These are phyloP conservation scores for Vairimorpha ceranae DNA, from an alignment of 371 early-diverging fungal species.

Conservation along the genomic window DNA sequence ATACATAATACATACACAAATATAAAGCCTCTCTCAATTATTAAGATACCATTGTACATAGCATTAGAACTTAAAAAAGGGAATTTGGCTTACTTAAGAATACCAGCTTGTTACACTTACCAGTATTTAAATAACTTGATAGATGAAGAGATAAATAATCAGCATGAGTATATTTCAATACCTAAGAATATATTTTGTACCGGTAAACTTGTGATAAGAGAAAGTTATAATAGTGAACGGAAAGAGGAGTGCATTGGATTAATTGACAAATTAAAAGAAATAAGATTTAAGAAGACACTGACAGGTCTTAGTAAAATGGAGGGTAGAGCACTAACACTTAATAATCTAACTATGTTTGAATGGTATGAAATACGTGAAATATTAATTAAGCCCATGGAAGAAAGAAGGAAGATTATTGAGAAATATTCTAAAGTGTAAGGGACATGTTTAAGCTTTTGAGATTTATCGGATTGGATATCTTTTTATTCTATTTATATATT, in stretches of 20 bases:
- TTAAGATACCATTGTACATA: slow-evolving; percentile 42
- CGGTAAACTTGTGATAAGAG: slow-evolving; percentile 12
- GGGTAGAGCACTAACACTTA: slow-evolving; percentile 45
- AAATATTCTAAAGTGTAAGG: too few species aligned
- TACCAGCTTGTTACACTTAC: slow-evolving; percentile 27
- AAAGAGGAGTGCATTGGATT: slow-evolving; percentile 16
- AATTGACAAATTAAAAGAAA: slow-evolving; percentile 39
- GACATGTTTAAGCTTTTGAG: too few species aligned
- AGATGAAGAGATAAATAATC: slow-evolving; percentile 30
- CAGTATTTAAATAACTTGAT: slow-evolving; percentile 15
- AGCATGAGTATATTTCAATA: slow-evolving; percentile 36
- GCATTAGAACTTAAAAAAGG: slow-evolving; percentile 44
- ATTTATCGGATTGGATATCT: too few species aligned
- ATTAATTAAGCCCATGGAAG: slow-evolving; percentile 15
- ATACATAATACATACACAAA: background rate
- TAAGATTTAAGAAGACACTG: slow-evolving; percentile 43
- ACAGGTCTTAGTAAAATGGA: slow-evolving; percentile 47
- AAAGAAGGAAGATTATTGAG: slow-evolving; percentile 6
- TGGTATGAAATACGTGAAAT: slow-evolving; percentile 46
- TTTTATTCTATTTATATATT: too few species aligned
- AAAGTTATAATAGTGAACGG: slow-evolving; percentile 33
- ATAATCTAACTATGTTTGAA: slow-evolving; percentile 49
- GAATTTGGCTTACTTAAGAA: slow-evolving; percentile 29
- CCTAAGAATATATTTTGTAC: slow-evolving; percentile 44
- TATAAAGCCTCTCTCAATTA: slow-evolving; percentile 23